Evolutionary conservation across 2,329 filamentous ascomycete species (phyloP).

Genomic region (Pezicula radicicola): DNA sequence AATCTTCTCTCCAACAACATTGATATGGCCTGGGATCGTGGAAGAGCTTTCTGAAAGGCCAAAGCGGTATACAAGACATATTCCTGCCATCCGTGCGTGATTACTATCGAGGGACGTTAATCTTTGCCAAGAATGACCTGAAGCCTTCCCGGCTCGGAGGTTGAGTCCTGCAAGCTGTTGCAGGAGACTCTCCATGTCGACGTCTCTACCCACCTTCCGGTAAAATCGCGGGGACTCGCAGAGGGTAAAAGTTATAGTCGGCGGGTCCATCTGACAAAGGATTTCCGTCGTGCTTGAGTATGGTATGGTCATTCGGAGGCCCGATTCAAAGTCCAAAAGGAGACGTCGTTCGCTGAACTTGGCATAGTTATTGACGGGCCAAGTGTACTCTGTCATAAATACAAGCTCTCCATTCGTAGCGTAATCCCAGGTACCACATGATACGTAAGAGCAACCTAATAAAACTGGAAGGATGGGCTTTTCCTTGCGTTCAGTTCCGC

Average conservation of each 20-base stretch:
- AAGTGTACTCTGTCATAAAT: slow-evolving; percentile 37
- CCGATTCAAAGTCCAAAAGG: slow-evolving; percentile 32
- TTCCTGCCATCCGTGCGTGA: slow-evolving; percentile 37
- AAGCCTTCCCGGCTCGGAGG: not conserved
- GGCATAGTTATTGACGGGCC: slow-evolving; percentile 37
- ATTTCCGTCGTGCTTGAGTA: slow-evolving; percentile 29
- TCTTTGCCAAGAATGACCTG: slow-evolving; percentile 14
- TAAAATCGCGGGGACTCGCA: slow-evolving; percentile 50
- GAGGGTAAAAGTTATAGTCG: slow-evolving; percentile 47
- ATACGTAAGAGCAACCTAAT: slow-evolving; percentile 31
- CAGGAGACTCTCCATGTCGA: not conserved
- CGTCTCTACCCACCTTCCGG: slow-evolving; percentile 6
- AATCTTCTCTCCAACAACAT: slow-evolving; percentile 24
- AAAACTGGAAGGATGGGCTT: slow-evolving; percentile 13
- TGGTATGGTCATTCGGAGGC: slow-evolving; percentile 43
- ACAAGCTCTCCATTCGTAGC: slow-evolving; percentile 27
- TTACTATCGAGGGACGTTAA: slow-evolving; percentile 32
- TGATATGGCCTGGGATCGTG: not conserved
- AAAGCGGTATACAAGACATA: slow-evolving; percentile 49
- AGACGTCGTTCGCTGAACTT: slow-evolving; percentile 35
- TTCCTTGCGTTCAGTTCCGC: too few species aligned
- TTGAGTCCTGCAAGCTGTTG: not conserved
- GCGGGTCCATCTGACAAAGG: slow-evolving; percentile 37
- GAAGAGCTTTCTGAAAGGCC: slow-evolving; percentile 12
- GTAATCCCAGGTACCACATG: slow-evolving; percentile 42